Conservation (phyloP, 129 eudicot species). For the Helianthus annuus region HanXRQr2.0-SUNRISE NC_035443.2:128656433-128656932, state of each 20-base stretch:
- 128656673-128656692: constrained; percentile 52
- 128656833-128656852: constrained; percentile 33
- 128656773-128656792: constrained; percentile 72
- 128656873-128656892: constrained; percentile 62
- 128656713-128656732: constrained; percentile 81
- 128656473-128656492: too few relatives aligned
- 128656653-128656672: constrained; percentile 45
- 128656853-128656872: constrained; percentile 52
- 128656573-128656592: constrained; percentile 41
- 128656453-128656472: too few relatives aligned
- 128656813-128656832: constrained; percentile 54
- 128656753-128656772: constrained; percentile 56
- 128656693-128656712: constrained; percentile 75
- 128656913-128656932: constrained; percentile 63
- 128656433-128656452: too few relatives aligned
- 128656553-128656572: constrained; percentile 68
- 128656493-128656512: neutral
- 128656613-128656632: constrained; percentile 57
- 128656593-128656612: constrained; percentile 67
- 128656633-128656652: constrained; percentile 17
- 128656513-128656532: neutral
- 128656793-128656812: constrained; percentile 81
- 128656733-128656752: constrained; percentile 50
- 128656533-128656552: constrained; percentile 57
- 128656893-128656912: constrained; percentile 42